Base-by-base conservation (phyloP, 345 rosid genomes). In the Moringa oleifera region DNA sequence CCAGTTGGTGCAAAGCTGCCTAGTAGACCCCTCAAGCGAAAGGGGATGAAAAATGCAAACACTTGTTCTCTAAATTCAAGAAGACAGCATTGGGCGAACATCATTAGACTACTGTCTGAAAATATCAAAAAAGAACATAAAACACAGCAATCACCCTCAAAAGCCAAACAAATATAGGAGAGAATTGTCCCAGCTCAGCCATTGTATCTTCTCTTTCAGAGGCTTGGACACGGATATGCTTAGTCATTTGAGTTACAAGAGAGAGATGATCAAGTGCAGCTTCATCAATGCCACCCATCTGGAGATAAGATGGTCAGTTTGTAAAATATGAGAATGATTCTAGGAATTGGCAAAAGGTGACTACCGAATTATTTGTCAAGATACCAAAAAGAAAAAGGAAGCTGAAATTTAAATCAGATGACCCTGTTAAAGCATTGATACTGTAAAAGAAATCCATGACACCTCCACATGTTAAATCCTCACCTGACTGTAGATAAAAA, bases 401-500 rank as follows among this genome's bases (percentile, higher is more conserved):
- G 12, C 6, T 7, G 12, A 11, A 33, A 5, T 41, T 11, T 41
- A 41, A 41, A 41, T 9, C 9, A 41, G 12, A 41, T 16, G 47
- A 11, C 47, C 47, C 37, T 33, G 37, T 33, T n/a, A 33, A 11
- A 4, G 17, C 12, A 41, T 41, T 11, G 13, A 16, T 7, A 41
- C 47, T 41, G 47, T 1, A 5, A 41, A 41, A 41, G 2, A 15
- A 41, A 28, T 28, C 33, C 3, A 8, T 28, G 8, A 28, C 5
- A 8, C 33, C 33, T 28, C 33, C 13, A 11, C 12, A 1, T 61
- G 54, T n/a, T 23, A 51, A 53, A 25, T 66, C 63, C 21, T 77
- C 52, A 69, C 80, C 75, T 68, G 75, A 66, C 76, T 79, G 61
- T 65, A 79, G 61, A 79, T 73, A 53, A 76, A 71, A 58, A 79